Percentiles rank a stretch among this genome's conserved stretches.
These are phyloP conservation scores for Lachnellula subtilissima DNA, from an alignment of 2,329 filamentous ascomycete genomes.

Conservation along the genomic window DNA sequence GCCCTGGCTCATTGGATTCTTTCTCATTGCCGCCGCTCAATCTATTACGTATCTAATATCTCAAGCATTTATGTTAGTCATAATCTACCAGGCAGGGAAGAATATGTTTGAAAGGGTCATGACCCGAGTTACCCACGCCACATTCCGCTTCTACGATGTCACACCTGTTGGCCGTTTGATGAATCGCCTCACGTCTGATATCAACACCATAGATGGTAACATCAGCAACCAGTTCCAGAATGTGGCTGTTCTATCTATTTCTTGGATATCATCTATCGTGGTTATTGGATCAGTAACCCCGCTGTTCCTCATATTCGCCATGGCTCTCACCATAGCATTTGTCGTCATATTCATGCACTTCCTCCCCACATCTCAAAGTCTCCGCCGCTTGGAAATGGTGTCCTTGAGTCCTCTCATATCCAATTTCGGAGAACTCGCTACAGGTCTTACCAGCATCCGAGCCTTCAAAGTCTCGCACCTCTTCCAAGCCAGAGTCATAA, in stretches of 20 bases:
- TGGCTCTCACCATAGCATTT: constrained; percentile 63
- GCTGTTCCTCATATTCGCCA: constrained; percentile 66
- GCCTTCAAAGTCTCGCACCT: constrained; percentile 74
- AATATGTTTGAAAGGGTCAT: constrained; percentile 70
- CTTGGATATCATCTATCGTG: constrained; percentile 66
- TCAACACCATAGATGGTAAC: constrained; percentile 84
- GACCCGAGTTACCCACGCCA: constrained; percentile 68
- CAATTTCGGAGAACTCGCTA: constrained; percentile 83
- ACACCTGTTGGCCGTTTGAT: constrained; percentile 86
- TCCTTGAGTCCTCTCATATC: constrained; percentile 85
- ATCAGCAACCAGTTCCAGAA: constrained; percentile 69
- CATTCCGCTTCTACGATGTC: constrained; percentile 86
- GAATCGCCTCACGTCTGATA: constrained; percentile 88
- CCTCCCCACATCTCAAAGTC: constrained; percentile 75
- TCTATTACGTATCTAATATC: constrained; percentile 56
- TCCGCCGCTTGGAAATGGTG: constrained; percentile 82
- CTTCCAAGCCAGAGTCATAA: constrained; percentile 76
- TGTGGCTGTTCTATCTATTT: constrained; percentile 65
- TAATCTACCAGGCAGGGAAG: constrained; percentile 74
- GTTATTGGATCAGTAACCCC: constrained; percentile 80
- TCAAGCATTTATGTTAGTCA: constrained; percentile 65
- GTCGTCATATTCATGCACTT: constrained; percentile 71
- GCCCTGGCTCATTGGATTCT: constrained; percentile 71
- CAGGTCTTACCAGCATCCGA: constrained; percentile 80
- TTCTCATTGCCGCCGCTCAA: constrained; percentile 58